Evolutionary conservation across 495 filamentous ascomycete species (phyloP).

Genomic region (Parathielavia hyrcaniae): DNA sequence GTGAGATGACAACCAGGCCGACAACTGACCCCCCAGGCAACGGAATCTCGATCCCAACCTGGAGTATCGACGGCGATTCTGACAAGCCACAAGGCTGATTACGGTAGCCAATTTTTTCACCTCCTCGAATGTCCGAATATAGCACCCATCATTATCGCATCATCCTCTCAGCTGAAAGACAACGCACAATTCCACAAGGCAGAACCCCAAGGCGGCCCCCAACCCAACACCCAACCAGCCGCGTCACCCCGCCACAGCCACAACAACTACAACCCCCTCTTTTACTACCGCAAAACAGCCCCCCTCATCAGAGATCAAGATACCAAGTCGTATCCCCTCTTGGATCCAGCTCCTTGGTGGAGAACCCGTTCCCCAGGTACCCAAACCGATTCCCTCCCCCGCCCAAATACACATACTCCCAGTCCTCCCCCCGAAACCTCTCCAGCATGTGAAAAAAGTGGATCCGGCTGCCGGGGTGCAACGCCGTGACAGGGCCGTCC

Average conservation of each 20-base stretch:
- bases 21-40: too few relatives aligned
- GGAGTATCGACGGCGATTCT: too few relatives aligned
- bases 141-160: neutral
- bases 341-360: slow-evolving; percentile 37
- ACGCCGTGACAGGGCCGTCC: slow-evolving; percentile 44
- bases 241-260: neutral
- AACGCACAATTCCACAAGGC: neutral
- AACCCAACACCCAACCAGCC: neutral
- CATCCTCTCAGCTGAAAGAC: neutral
- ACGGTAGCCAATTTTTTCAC: too few relatives aligned
- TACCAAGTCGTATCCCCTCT: slow-evolving; percentile 42
- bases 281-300: slow-evolving; percentile 8
- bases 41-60: too few relatives aligned
- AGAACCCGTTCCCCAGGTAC: slow-evolving; percentile 38
- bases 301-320: slow-evolving; percentile 32
- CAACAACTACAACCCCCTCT: neutral
- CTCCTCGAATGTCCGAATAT: neutral
- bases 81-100: too few relatives aligned
- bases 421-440: slow-evolving; percentile 46
- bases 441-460: slow-evolving; percentile 51
- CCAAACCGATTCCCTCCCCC: slow-evolving; percentile 46
- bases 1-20: neutral
- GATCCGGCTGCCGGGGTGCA: slow-evolving; percentile 46
- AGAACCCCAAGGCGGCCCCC: neutral
- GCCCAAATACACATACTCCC: slow-evolving; percentile 38